Conservation (phyloP, 202 grass and related monocot species). For the Musa balbisiana region DNA sequence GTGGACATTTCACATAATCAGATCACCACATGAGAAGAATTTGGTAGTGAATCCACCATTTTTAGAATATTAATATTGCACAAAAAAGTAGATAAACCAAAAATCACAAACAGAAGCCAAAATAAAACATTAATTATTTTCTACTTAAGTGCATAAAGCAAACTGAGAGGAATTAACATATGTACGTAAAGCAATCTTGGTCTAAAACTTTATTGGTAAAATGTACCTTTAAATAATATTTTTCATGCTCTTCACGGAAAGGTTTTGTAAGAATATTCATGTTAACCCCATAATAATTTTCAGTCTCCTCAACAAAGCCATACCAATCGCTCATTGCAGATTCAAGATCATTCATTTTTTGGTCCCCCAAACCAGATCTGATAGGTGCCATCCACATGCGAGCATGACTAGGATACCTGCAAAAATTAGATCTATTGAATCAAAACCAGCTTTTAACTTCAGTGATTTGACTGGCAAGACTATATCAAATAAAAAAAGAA, state of each 20-base stretch:
- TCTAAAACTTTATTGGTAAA: background rate
- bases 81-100: background rate
- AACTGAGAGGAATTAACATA: background rate
- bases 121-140: background rate
- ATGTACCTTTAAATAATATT: slow-evolving; percentile 85
- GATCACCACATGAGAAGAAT: background rate
- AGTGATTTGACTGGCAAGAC: background rate
- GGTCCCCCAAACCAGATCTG: slow-evolving; percentile 58
- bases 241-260: slow-evolving; percentile 71
- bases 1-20: background rate
- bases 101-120: background rate
- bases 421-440: slow-evolving; percentile 6
- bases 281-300: slow-evolving; percentile 81
- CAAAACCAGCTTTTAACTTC: background rate
- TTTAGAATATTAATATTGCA: background rate
- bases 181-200: background rate
- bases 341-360: slow-evolving; percentile 76
- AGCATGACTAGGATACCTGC: slow-evolving; percentile 96
- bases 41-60: background rate
- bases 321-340: slow-evolving; percentile 69
- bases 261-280: slow-evolving; percentile 92
- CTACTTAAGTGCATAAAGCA: background rate
- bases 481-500: background rate
- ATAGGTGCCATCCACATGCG: slow-evolving; percentile 93
- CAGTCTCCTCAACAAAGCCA: slow-evolving; percentile 64